Base-by-base conservation (phyloP, 768 basidiomycete species). In the Galerina marginata region DNA sequence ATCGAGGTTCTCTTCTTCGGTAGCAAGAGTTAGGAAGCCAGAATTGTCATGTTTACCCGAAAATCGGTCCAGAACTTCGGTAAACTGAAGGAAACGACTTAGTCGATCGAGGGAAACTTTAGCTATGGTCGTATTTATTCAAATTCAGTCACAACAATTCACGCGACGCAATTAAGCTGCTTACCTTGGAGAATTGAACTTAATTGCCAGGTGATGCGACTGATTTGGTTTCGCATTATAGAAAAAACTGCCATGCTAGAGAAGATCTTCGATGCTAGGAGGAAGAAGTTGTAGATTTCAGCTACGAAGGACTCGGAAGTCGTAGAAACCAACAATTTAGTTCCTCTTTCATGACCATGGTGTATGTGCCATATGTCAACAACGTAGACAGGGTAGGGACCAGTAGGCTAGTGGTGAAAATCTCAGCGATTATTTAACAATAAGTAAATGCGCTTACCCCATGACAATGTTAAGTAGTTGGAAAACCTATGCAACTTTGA, bases 91-190 rank as follows among this genome's bases (percentile, higher is more conserved):
- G 59, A 81, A 81, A 38, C 75, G 69, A 23, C 75, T 67, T 2
- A 81, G 63, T 64, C 91, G 83, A 56, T 86, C 83, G 9, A 92
- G 65, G 0, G 89, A 89, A 2, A 92, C 89, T 72, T 86, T 86
- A 0, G 59, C 67, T 66, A 36, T 26, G 48, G 2, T 39, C 23
- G 29, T 20, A 23, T 38, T 56, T 5, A 14, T 1, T 47, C 11
- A 11, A 20, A 3, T 11, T 56, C 10, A 29, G n/a, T 12, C 2
- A 16, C 12, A 6, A n/a, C 6, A 39, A 2, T 33, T 73, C 4
- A 42, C 6, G 9, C 36, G 12, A 37, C 2, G 26, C 4, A 42
- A 47, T 23, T 6, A 10, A 11, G 15, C 3, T 0, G 25, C 43
- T 62, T n/a, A 60, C 81, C 85, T 70, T 74, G 69, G 15, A 70